Evolutionary conservation across 2,329 filamentous ascomycete species (phyloP).

Genomic region (Fusarium guadeloupense): DNA sequence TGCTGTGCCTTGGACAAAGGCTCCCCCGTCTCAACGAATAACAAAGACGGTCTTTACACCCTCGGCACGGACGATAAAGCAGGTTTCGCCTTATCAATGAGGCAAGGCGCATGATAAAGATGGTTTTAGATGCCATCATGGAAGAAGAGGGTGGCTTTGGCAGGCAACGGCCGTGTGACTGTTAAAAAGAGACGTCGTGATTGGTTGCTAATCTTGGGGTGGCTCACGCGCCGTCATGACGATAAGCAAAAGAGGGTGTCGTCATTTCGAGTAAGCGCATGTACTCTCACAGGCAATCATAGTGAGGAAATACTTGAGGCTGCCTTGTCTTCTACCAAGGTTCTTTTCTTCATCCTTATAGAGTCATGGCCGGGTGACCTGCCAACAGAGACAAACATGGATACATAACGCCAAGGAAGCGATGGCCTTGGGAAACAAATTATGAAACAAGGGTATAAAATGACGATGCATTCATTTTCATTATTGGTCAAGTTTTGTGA

Average conservation of each 20-base stretch:
- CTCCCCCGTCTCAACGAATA: conserved; percentile 4
- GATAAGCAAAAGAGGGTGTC: conserved; percentile 37
- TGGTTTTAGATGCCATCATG: background rate
- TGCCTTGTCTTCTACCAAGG: conserved; percentile 20
- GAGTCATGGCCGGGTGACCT: conserved; percentile 33
- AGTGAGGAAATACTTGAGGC: conserved; percentile 13
- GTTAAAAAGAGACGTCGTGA: background rate
- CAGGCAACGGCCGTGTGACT: conserved; percentile 32
- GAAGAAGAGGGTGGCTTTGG: background rate
- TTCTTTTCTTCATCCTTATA: conserved; percentile 21
- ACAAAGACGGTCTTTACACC: background rate
- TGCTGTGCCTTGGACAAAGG: background rate
- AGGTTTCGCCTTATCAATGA: conserved; percentile 30
- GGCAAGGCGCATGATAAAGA: conserved; percentile 36
- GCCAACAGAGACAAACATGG: background rate
- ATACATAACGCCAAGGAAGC: background rate
- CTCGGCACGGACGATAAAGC: conserved; percentile 13
- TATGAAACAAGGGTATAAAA: conserved; percentile 10
- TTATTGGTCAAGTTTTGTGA: background rate
- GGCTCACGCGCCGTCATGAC: conserved; percentile 25
- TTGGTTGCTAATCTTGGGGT: conserved; percentile 3
- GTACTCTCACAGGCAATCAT: background rate
- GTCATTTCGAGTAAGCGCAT: conserved; percentile 17
- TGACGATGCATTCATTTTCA: background rate
- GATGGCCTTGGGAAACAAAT: background rate